Evolutionary conservation across 2,329 filamentous ascomycete genomes (phyloP).

Genomic region (Tolypocladium sp.): DNA sequence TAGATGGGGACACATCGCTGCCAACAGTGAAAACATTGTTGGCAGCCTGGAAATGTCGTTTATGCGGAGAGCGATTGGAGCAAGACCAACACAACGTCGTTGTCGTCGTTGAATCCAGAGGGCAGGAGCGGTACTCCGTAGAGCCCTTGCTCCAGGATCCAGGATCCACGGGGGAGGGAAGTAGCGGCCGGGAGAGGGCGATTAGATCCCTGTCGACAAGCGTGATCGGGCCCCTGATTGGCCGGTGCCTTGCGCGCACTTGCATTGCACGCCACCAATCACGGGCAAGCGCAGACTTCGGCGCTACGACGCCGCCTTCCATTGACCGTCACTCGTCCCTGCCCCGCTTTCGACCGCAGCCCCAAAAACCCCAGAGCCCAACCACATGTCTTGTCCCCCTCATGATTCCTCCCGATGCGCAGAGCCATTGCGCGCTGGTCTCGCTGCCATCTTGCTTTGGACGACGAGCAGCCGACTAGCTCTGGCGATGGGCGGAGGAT

Average conservation of each 20-base stretch:
- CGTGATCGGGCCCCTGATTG: constrained; percentile 26
- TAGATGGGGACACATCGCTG: background rate
- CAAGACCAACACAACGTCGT: background rate
- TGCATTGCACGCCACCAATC: constrained; percentile 25
- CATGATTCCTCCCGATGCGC: background rate
- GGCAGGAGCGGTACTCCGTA: background rate
- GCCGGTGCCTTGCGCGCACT: constrained; percentile 14
- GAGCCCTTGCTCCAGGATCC: background rate
- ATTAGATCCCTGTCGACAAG: constrained; percentile 23
- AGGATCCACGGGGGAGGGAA: background rate
- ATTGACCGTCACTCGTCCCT: constrained; percentile 16
- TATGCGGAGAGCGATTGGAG: background rate
- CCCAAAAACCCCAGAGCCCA: constrained; percentile 13
- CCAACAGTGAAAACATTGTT: background rate
- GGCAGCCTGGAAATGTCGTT: background rate
- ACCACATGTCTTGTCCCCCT: constrained; percentile 15
- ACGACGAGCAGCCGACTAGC: background rate
- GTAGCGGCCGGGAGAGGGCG: constrained; percentile 13
- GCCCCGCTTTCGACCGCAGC: constrained; percentile 19
- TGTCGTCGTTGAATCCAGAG: background rate
- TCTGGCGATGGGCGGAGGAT: background rate
- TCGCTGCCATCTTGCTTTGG: background rate
- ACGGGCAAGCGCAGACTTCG: constrained; percentile 17
- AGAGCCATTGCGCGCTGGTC: background rate
- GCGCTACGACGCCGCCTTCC: constrained; percentile 22